Evolutionary conservation across 2,329 filamentous ascomycete species (phyloP).

Genomic region (Epichloe elymi): DNA sequence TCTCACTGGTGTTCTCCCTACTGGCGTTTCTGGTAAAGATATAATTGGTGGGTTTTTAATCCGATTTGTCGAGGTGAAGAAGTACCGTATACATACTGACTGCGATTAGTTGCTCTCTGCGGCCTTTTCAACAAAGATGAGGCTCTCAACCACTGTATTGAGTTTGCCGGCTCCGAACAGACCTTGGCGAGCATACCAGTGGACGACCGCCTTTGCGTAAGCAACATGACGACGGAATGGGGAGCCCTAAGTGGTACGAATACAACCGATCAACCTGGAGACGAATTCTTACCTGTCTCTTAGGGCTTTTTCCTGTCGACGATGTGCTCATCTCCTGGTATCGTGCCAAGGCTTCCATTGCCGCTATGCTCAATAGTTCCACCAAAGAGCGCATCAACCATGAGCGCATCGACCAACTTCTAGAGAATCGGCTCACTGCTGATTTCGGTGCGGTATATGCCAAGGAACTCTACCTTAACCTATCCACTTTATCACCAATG

Average conservation of each 20-base stretch:
- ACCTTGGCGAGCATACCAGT: conserved; percentile 61
- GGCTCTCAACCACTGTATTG: conserved; percentile 81
- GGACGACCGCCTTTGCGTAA: conserved; percentile 53
- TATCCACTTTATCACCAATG: conserved; percentile 72
- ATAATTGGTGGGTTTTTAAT: too few relatives aligned
- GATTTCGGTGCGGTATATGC: conserved; percentile 71
- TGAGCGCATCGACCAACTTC: conserved; percentile 56
- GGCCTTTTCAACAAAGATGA: conserved; percentile 80
- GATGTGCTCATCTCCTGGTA: conserved; percentile 58
- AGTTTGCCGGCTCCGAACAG: conserved; percentile 70
- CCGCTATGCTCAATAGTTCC: conserved; percentile 40
- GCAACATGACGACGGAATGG: conserved; percentile 76
- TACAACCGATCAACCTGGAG: too few relatives aligned
- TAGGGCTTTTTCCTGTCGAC: conserved; percentile 60
- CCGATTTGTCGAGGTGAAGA: too few relatives aligned
- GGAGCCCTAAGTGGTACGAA: conserved; percentile 38
- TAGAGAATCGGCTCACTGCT: conserved; percentile 51
- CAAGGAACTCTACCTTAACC: conserved; percentile 69
- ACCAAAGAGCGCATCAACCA: conserved; percentile 55
- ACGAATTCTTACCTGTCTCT: background rate
- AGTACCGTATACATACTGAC: conserved; percentile 26
- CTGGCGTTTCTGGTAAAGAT: conserved; percentile 40
- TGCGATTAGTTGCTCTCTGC: conserved; percentile 68
- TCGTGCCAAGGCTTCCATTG: conserved; percentile 58
- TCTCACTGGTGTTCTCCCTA: conserved; percentile 60